Conservation (phyloP, 805 yeast genomes). For the Metschnikowia borealis region DNA sequence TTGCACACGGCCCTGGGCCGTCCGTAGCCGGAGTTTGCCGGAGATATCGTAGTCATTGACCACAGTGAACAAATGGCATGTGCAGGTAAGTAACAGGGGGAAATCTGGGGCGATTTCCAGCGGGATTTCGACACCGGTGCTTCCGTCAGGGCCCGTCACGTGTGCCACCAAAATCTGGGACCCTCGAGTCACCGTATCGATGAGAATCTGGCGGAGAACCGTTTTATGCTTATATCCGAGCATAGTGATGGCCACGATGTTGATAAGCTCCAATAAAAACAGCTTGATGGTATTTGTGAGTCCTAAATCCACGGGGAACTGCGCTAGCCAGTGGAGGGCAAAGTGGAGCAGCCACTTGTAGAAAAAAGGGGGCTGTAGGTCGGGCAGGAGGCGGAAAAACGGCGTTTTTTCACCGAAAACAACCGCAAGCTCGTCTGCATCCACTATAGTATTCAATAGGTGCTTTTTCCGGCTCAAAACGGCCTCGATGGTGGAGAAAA, state of each 20-base stretch:
- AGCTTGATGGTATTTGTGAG: conserved; percentile 24
- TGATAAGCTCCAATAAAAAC: conserved; percentile 32
- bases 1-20: conserved; percentile 20
- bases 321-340: conserved; percentile 24
- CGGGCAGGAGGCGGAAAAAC: background rate
- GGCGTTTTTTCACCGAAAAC: background rate
- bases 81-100: conserved; percentile 8
- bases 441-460: conserved; percentile 22
- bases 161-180: background rate
- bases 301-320: conserved; percentile 10
- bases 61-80: conserved; percentile 33
- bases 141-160: background rate
- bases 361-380: conserved; percentile 12
- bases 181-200: conserved; percentile 18
- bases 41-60: conserved; percentile 35
- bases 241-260: conserved; percentile 27
- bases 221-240: conserved; percentile 26
- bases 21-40: conserved; percentile 23
- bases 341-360: conserved; percentile 32
- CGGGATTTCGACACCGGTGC: background rate
- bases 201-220: conserved; percentile 17
- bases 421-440: conserved; percentile 12
- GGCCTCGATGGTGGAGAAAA: conserved; percentile 30
- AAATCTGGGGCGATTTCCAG: background rate
- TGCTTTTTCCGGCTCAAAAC: conserved; percentile 31